Percentiles rank a stretch among this genome's conserved stretches.
These are phyloP conservation scores for Musa beccarii DNA, from an alignment of 176 grass and related monocot species.

Conservation along the genomic window DNA sequence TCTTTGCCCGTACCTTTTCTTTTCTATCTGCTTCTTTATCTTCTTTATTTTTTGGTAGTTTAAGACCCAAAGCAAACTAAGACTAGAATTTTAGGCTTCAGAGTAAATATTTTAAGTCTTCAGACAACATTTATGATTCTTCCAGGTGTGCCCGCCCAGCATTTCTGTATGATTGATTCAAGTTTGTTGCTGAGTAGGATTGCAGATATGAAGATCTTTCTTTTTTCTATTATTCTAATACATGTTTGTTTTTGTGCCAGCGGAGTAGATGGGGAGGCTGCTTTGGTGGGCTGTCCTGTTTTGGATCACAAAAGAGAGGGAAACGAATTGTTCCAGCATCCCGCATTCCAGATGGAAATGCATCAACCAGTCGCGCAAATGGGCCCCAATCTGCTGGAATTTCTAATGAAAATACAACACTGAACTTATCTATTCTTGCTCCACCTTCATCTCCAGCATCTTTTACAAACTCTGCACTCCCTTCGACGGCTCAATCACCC, in stretches of 20 bases:
- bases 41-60: too few species aligned
- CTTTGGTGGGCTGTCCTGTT: conserved; percentile 23
- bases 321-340: conserved; percentile 23
- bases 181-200: not conserved
- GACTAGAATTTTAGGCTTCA: too few species aligned
- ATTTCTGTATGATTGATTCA: not conserved
- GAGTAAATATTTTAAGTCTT: not conserved
- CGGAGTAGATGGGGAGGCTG: conserved; percentile 17
- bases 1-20: too few species aligned
- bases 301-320: conserved; percentile 20
- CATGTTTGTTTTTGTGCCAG: conserved; percentile 18
- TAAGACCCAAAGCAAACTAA: too few species aligned
- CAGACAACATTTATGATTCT: not conserved
- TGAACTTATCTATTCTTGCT: conserved; percentile 17
- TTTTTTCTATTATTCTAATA: not conserved
- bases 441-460: conserved; percentile 18
- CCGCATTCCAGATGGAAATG: conserved; percentile 20
- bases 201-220: not conserved
- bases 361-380: conserved; percentile 16
- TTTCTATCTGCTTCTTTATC: too few species aligned
- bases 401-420: conserved; percentile 12
- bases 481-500: conserved; percentile 17
- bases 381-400: conserved; percentile 8
- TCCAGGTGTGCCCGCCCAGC: not conserved
- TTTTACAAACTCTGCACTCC: conserved; percentile 17